phyloP scores from a whole-genome alignment of 257 asterid genomes.

The Thymus mandschuricus region DNA sequence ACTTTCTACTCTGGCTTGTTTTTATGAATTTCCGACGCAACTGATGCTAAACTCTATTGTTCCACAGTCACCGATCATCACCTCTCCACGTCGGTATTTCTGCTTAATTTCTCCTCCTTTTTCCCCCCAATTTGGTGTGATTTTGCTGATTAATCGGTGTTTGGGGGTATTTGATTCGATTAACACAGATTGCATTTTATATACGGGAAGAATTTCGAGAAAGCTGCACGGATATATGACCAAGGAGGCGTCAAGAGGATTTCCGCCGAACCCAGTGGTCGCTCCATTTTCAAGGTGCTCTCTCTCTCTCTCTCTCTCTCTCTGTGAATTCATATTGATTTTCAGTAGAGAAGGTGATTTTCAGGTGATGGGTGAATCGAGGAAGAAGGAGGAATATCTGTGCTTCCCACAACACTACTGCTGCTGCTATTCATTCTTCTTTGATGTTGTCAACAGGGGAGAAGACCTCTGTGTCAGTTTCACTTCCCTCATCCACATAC shows the following conservation, averaged over 20 bases:
- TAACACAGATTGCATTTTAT: constrained; percentile 70
- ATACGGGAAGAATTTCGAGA: constrained; percentile 86
- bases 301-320: constrained; percentile 12
- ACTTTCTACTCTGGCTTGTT: no score
- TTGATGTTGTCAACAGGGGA: constrained; percentile 86
- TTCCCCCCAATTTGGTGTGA: background rate
- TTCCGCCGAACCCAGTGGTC: constrained; percentile 72
- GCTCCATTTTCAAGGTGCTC: constrained; percentile 71
- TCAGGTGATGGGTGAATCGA: constrained; percentile 85
- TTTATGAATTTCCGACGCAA: background rate
- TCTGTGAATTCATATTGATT: background rate
- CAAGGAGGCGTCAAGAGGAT: constrained; percentile 83
- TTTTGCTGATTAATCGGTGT: background rate
- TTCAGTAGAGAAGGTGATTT: background rate
- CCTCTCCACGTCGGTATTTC: constrained; percentile 67
- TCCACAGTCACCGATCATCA: constrained; percentile 81
- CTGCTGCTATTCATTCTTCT: constrained; percentile 90
- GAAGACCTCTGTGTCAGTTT: constrained; percentile 88
- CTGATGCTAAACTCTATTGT: constrained; percentile 21
- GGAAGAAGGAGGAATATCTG: constrained; percentile 80
- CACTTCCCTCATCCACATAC: background rate
- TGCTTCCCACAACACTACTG: constrained; percentile 86
- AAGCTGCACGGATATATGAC: constrained; percentile 79
- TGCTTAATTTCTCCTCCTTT: background rate
- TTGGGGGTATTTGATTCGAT: background rate